A percentile compares a stretch with the other conserved stretches of the same genome.
phyloP scores from a whole-genome alignment of 2,329 filamentous ascomycete species.

The Claviceps quebecensis region DNA sequence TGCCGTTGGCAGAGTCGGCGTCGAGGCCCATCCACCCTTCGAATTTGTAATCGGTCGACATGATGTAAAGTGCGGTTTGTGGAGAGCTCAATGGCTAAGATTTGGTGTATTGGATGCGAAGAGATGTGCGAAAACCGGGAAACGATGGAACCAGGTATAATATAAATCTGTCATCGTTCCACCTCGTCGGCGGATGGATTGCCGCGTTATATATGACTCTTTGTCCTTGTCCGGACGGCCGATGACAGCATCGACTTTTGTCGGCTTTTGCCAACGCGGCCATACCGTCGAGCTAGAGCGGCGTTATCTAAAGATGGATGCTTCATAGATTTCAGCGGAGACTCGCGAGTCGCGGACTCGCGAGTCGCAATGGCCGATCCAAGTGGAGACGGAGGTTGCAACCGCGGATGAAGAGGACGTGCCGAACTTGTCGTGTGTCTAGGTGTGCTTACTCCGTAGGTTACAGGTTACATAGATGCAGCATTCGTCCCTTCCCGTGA shows the following conservation, averaged over 20 bases:
- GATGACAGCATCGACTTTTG: constrained; percentile 1
- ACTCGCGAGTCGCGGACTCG: not conserved
- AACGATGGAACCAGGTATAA: too few species aligned
- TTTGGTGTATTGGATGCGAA: too few species aligned
- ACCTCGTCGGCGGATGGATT: not conserved
- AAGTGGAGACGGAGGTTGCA: not conserved
- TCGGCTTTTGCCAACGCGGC: not conserved
- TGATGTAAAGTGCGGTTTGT: not conserved
- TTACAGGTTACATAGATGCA: too few species aligned
- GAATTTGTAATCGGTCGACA: constrained; percentile 29
- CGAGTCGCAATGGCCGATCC: too few species aligned
- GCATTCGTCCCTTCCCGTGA: too few species aligned
- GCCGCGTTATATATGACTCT: not conserved
- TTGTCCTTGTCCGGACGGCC: not conserved
- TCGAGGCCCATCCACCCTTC: constrained; percentile 36
- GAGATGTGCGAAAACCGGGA: not conserved
- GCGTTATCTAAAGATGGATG: not conserved
- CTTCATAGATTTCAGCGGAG: not conserved
- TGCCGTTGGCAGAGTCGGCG: constrained; percentile 28
- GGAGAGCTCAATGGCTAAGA: too few species aligned
- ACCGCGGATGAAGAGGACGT: not conserved
- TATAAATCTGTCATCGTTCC: rapidly evolving
- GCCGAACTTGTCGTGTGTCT: not conserved
- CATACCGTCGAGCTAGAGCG: not conserved
- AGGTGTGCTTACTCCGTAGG: too few species aligned